Base-by-base conservation (phyloP, 495 filamentous ascomycete genomes). In the Darksidea phi region DNA sequence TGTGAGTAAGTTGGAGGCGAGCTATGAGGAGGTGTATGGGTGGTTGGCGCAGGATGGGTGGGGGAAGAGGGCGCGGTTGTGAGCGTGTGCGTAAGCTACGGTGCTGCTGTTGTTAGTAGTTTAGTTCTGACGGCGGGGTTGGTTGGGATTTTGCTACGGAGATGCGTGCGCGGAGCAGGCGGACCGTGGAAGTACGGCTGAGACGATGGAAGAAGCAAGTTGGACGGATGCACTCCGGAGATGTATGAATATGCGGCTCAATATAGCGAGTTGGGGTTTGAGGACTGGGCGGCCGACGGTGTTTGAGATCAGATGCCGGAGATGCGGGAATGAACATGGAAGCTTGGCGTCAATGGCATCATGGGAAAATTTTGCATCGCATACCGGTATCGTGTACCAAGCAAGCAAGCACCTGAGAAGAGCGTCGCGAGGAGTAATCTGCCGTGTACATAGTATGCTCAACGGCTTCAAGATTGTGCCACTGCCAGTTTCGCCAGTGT, bases 21-120 rank as follows among this genome's bases (percentile, higher is more conserved):
- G 73, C 21, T 72, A 77, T 49, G 70, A 76, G 26, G 81, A 83
- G 61, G 78, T 78, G 25, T 79, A 75, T 67, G 70, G 60, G 25
- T 70, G 79, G 58, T 61, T 86, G 68, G 65, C 64, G 17, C 57
- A 73, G 61, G 68, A 59, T 10, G 63, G 58, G 36, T 66, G 63
- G 67, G 58, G 63, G 46, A 24, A 57, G 51, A 38, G 15, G 41
- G 41, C 18, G 41, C 41, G 13, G 41, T 43, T 43, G 18, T 43
- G 41, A n/a, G n/a, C n/a, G n/a, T n/a, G n/a, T n/a, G n/a, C n/a
- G n/a, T n/a, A n/a, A n/a, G n/a, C n/a, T n/a, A n/a, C n/a, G n/a
- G n/a, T n/a, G n/a, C n/a, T n/a, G n/a, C n/a, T n/a, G n/a, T n/a
- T n/a, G n/a, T n/a, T n/a, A n/a, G n/a, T n/a, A n/a, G n/a, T n/a